These are phyloP conservation scores for Boletus rubropictus DNA, from an alignment of 768 basidiomycete genomes.

Conservation along the genomic window DNA sequence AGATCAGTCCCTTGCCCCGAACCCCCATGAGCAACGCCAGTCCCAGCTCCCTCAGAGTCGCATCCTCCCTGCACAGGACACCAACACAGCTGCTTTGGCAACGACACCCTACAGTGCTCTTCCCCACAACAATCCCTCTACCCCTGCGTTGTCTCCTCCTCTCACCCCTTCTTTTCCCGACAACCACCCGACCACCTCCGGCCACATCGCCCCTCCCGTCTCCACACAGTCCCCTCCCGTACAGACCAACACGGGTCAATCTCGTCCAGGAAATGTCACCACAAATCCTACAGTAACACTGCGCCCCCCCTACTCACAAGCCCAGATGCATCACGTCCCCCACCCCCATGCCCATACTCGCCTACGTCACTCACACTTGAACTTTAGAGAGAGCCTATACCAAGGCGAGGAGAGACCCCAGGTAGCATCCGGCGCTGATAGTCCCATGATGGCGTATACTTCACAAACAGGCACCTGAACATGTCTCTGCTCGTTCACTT, in stretches of 20 bases:
- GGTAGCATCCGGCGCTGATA: conserved; percentile 28
- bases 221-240: conserved; percentile 21
- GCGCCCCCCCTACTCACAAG: conserved; percentile 51
- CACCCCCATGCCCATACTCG: conserved; percentile 75
- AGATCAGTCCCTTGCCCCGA: conserved; percentile 1
- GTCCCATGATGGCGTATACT: conserved; percentile 47
- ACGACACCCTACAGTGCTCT: conserved; percentile 13
- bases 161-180: conserved; percentile 20
- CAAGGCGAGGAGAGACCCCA: conserved; percentile 26
- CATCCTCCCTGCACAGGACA: conserved; percentile 16
- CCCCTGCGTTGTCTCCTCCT: conserved; percentile 17
- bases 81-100: conserved; percentile 8
- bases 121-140: conserved; percentile 23
- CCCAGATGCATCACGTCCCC: conserved; percentile 75
- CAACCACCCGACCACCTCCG: conserved; percentile 7
- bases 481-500: neutral
- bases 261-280: conserved; percentile 25
- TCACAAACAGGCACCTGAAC: conserved; percentile 29
- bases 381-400: conserved; percentile 39
- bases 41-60: conserved; percentile 16
- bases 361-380: conserved; percentile 57
- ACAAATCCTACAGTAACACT: conserved; percentile 41
- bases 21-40: conserved; percentile 8
- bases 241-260: conserved; percentile 13
- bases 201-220: conserved; percentile 16